Conservation (phyloP, 2,329 filamentous ascomycete genomes). For the Zymoseptoria tritici region DNA sequence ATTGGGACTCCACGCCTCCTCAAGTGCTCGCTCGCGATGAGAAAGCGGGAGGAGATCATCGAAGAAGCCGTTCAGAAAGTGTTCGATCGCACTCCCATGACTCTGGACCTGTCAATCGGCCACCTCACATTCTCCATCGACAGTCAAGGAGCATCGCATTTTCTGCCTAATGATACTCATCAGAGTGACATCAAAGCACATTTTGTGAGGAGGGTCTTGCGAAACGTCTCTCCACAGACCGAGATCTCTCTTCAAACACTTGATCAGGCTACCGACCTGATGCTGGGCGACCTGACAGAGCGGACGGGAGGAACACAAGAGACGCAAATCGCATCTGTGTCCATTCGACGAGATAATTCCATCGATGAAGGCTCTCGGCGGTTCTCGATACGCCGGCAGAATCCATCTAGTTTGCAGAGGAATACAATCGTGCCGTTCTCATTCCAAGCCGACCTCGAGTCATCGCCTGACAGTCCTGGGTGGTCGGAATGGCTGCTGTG, state of each 20-base stretch:
- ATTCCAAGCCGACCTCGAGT: neutral
- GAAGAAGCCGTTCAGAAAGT: conserved; percentile 50
- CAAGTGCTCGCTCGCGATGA: conserved; percentile 49
- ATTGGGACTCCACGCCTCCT: conserved; percentile 60
- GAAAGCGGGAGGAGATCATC: conserved; percentile 37
- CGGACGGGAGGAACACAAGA: neutral
- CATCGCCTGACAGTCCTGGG: neutral
- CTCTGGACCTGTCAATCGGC: conserved; percentile 36
- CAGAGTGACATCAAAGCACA: conserved; percentile 29
- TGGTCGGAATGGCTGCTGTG: conserved; percentile 39
- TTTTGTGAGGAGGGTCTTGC: conserved; percentile 42
- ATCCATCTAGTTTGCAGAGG: neutral
- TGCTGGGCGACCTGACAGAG: conserved; percentile 32
- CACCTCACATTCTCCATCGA: conserved; percentile 11
- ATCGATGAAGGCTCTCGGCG: neutral
- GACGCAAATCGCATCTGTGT: neutral
- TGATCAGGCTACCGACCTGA: conserved; percentile 30
- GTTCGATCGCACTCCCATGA: conserved; percentile 42
- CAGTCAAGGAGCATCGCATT: neutral
- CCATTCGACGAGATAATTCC: neutral
- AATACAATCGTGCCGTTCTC: neutral
- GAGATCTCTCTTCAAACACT: conserved; percentile 39
- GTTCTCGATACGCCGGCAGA: neutral
- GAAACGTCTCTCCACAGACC: conserved; percentile 43
- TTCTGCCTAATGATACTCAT: neutral